phyloP scores from a whole-genome alignment of 2,329 filamentous ascomycete species.

The Pyrenochaeta sp. region DNA sequence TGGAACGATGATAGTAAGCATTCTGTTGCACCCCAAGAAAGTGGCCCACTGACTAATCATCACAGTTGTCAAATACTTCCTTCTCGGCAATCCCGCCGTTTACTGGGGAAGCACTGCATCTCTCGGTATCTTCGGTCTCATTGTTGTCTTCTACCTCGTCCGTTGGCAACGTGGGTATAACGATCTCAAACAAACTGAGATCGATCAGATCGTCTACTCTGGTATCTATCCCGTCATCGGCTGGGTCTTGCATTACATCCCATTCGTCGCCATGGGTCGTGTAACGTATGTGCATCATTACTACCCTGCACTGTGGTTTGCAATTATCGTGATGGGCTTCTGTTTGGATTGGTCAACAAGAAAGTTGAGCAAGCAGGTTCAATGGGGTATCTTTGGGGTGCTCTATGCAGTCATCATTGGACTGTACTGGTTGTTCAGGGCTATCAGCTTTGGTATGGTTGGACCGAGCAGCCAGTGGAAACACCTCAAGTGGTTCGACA shows the following conservation, averaged over 20 bases:
- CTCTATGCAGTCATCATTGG: constrained; percentile 80
- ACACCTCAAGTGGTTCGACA: constrained; percentile 93
- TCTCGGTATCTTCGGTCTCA: constrained; percentile 74
- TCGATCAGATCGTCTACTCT: constrained; percentile 94
- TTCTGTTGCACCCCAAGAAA: neutral
- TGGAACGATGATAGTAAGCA: constrained; percentile 83
- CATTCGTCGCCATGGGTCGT: constrained; percentile 96
- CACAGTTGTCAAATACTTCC: constrained; percentile 89
- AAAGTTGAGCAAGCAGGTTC: constrained; percentile 69
- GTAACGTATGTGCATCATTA: constrained; percentile 99
- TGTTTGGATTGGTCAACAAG: constrained; percentile 83
- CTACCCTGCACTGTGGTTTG: constrained; percentile 97
- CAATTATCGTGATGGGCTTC: constrained; percentile 89
- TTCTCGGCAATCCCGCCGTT: constrained; percentile 93
- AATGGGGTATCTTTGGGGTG: constrained; percentile 74
- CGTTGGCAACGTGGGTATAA: constrained; percentile 95
- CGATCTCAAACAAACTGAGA: constrained; percentile 79
- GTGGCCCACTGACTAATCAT: constrained; percentile 17
- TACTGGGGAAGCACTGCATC: constrained; percentile 93
- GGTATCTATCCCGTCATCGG: constrained; percentile 90
- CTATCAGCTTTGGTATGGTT: constrained; percentile 95
- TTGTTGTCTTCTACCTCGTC: constrained; percentile 85
- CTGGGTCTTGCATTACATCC: constrained; percentile 96
- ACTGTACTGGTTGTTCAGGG: constrained; percentile 89
- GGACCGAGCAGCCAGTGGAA: constrained; percentile 83